Base-by-base conservation (phyloP, 73 alveolate genomes). In the Paramecium sexaurelia region DNA sequence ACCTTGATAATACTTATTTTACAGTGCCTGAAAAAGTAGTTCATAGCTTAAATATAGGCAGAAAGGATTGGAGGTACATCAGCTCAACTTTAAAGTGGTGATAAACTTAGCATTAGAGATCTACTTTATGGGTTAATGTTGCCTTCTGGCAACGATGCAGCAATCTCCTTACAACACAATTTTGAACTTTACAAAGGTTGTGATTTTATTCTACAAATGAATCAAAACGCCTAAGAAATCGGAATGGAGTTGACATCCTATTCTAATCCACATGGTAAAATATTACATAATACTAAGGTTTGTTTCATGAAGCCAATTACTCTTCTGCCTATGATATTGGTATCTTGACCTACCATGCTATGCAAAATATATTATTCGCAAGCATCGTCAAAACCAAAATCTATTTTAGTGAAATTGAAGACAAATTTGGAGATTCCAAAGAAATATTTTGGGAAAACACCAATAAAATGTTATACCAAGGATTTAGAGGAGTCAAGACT, bases 81-180 rank as follows among this genome's bases (percentile, higher is more conserved):
- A 36, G 98, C 99, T 2, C 85, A 91, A 40, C 91, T 96, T 10
- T 91, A 82, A 89, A 84, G 37, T 17, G 97, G 97, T 13, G 95
- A 95, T 69, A 57, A 82, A 32, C 43, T 95, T 11, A 57, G 93
- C 10, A 75, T 87, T 32, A 87, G 85, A 47, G 98, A 95, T 92
- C 75, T 95, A 45, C 92, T 95, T 8, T 91, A 94, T 85, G 98
- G 97, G 17, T 82, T 95, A 33, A 85, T 95, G 98, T 94, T 95
- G 24, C 98, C 98, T 3, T 91, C 96, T 56, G 98, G 98, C 35
- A 95, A 95, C 55, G 98, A 95, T 86, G 97, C 98, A n/a, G 98
- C 98, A 1, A 85, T 92, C 4, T 45, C 92, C 29, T 57, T 95
- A 36, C 96, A 96, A 15, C 95, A 95, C 55, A 95, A 95, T 85